Conservation (phyloP, 179 eudicot species). For the Patellifolia procumbens region DNA sequence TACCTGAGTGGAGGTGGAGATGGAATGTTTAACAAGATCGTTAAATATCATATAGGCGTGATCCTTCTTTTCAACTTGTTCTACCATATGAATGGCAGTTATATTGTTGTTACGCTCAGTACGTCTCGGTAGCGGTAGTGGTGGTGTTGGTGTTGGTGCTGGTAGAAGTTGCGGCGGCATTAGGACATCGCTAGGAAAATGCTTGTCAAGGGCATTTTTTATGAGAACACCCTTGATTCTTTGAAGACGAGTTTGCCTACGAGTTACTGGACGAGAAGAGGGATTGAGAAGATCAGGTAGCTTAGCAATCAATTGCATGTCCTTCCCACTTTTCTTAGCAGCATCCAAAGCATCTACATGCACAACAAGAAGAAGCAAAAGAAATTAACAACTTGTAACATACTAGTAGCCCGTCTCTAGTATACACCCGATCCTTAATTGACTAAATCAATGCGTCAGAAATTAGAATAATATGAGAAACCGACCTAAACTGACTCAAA, state of each 20-base stretch:
- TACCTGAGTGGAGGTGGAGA: background rate
- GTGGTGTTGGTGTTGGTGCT: background rate
- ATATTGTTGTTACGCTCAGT: background rate
- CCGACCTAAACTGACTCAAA: too few relatives aligned
- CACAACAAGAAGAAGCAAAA: background rate
- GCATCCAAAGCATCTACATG: background rate
- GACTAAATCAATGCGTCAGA: too few relatives aligned
- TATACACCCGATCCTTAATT: too few relatives aligned
- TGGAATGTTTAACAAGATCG: background rate
- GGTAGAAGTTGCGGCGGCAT: too few relatives aligned
- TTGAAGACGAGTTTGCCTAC: slow-evolving; percentile 13
- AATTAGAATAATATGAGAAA: too few relatives aligned
- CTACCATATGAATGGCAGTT: too few relatives aligned
- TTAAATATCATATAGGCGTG: background rate
- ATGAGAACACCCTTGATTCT: background rate
- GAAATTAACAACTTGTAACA: too few relatives aligned
- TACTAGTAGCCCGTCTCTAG: too few relatives aligned
- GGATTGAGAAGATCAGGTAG: background rate
- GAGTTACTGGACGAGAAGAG: slow-evolving; percentile 2
- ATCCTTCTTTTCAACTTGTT: background rate
- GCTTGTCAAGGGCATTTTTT: slow-evolving; percentile 10
- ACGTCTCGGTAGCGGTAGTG: background rate
- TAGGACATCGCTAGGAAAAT: background rate
- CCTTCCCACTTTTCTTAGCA: slow-evolving; percentile 4
- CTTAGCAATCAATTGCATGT: background rate